Base-by-base conservation (phyloP, 2,329 filamentous ascomycete genomes). In the Alternaria brassicicola region DNA sequence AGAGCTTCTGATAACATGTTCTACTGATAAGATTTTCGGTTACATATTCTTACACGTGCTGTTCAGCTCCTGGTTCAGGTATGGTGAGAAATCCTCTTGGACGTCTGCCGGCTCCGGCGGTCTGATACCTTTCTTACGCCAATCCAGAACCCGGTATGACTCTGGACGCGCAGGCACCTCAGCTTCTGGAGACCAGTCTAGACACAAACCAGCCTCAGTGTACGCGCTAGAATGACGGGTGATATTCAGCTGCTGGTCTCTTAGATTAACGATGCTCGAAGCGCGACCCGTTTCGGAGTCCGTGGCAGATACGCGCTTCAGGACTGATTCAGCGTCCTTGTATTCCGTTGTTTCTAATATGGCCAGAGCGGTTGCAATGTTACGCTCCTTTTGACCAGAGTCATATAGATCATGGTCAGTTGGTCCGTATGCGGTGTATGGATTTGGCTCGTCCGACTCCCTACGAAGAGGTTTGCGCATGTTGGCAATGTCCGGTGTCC, bases 141-240 rank as follows among this genome's bases (percentile, higher is more conserved):
- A 58, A 4, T 30, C 30, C 5, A 43, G 15, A 38, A 54, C 42
- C 43, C 55, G 28, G 8, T 58, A 55, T 15, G 42, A 35, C 15
- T 42, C 23, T 19, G n/a, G 26, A 9, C 30, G n/a, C 17, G 15
- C 12, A 26, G 50, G 10, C 15, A 31, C 4, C 13, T 43, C 31
- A 4, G 3, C 9, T 7, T 38, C n/a, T 8, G 21, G 6, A 5
- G 28, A 6, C 21, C 13, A n/a, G 5, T 43, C 6, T 8, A 15
- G 13, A 12, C 23, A 12, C 3, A 8, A 13, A 21, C 7, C 5
- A 17, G 28, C 35, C 31, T 46, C 42, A 2, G 48, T 15, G 17
- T 53, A 57, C 35, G 35, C 10, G 8, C 43, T 42, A 8, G 54
- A 49, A 50, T 50, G 35, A 5, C 45, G 49, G 12, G 57, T 49